Conservation (phyloP, 805 yeast genomes). For the Vanderwaltozyma tropicalis region DNA sequence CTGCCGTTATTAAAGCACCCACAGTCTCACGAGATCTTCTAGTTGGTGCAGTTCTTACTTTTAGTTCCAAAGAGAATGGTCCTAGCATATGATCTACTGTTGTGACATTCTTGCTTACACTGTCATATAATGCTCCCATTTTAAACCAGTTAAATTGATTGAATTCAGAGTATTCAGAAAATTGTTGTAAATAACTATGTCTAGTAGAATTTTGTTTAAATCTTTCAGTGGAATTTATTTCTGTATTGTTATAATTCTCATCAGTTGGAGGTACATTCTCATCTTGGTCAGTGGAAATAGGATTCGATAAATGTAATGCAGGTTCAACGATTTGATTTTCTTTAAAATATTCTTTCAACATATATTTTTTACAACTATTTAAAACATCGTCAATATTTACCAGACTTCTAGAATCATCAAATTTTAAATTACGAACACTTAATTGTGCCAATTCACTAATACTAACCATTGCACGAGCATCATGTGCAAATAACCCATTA, state of each 20-base stretch:
- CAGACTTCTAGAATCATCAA: constrained; percentile 46
- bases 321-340: constrained; percentile 13
- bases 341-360: constrained; percentile 27
- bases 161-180: constrained; percentile 28
- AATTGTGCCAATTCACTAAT: constrained; percentile 54
- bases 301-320: background rate
- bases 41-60: constrained; percentile 25
- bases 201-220: constrained; percentile 6
- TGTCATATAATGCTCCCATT: constrained; percentile 43
- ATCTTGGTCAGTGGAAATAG: background rate
- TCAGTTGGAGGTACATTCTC: constrained; percentile 12
- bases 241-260: constrained; percentile 6
- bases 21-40: constrained; percentile 36
- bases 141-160: constrained; percentile 47
- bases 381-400: constrained; percentile 41
- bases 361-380: constrained; percentile 29
- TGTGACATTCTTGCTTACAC: constrained; percentile 35
- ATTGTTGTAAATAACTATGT: constrained; percentile 16
- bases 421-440: constrained; percentile 49
- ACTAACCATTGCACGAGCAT: constrained; percentile 51
- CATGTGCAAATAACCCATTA: constrained; percentile 43
- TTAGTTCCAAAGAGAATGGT: constrained; percentile 54
- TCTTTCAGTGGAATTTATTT: constrained; percentile 15
- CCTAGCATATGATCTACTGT: constrained; percentile 58
- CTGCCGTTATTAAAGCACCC: constrained; percentile 39